Conservation (phyloP, 345 rosid genomes). For the Nephelium lappaceum region DNA sequence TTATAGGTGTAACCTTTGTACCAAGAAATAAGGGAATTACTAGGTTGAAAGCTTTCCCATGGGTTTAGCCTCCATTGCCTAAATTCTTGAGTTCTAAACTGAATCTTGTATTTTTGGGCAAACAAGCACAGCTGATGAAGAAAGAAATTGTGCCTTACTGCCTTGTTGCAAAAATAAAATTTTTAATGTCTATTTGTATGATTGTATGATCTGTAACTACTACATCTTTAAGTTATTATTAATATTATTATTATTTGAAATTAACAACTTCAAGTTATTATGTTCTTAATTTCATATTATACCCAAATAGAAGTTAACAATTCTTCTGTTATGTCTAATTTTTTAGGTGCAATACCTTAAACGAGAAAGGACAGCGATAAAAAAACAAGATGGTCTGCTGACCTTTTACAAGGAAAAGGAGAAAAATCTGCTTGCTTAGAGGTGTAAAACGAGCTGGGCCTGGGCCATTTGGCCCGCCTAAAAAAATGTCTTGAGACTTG, state of each 20-base stretch:
- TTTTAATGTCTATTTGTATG: neutral
- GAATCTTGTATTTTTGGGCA: constrained; percentile 7
- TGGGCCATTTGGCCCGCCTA: too few relatives aligned
- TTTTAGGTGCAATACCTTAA: constrained; percentile 41
- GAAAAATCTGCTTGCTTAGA: neutral
- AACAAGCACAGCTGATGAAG: neutral
- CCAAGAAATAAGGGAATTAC: neutral
- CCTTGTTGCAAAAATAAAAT: neutral
- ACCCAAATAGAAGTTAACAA: neutral
- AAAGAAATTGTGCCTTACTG: too few relatives aligned
- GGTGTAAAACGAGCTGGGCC: too few relatives aligned
- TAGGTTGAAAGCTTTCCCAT: neutral
- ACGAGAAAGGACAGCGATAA: neutral
- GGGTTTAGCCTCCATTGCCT: neutral
- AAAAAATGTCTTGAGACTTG: too few relatives aligned
- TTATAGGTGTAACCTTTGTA: neutral
- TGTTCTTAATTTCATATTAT: constrained; percentile 7
- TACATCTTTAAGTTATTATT: constrained; percentile 10
- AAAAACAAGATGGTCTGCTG: neutral
- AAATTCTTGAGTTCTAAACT: neutral
- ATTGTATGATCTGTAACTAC: neutral
- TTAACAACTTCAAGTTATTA: too few relatives aligned
- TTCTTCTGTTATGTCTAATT: too few relatives aligned
- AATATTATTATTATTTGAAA: too few relatives aligned
- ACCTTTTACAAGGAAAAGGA: too few relatives aligned